Evolutionary conservation across 345 rosid genomes (phyloP).

Genomic region (Populus simonii): DNA sequence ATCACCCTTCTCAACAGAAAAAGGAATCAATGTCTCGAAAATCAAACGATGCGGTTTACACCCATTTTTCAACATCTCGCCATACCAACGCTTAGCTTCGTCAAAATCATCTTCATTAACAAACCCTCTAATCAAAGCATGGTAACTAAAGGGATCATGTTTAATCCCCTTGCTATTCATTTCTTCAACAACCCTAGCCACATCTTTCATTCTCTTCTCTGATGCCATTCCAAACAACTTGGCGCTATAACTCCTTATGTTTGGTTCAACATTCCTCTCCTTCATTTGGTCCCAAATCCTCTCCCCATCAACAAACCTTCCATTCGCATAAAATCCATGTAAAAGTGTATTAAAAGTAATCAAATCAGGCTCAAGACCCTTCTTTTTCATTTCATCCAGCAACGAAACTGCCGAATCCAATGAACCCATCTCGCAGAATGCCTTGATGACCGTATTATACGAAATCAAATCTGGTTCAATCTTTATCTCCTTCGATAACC

Average conservation of each 20-base stretch:
- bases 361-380: slow-evolving; percentile 48
- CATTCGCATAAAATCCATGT: slow-evolving; percentile 39
- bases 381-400: slow-evolving; percentile 56
- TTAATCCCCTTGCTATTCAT: slow-evolving; percentile 44
- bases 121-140: slow-evolving; percentile 56
- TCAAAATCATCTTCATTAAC: slow-evolving; percentile 40
- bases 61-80: slow-evolving; percentile 31
- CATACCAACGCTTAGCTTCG: slow-evolving; percentile 51
- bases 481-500: slow-evolving; percentile 45
- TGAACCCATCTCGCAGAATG: slow-evolving; percentile 50
- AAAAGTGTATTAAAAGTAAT: slow-evolving; percentile 55
- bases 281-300: slow-evolving; percentile 31
- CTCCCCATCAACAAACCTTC: slow-evolving; percentile 48
- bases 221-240: slow-evolving; percentile 49
- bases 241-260: slow-evolving; percentile 55
- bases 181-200: slow-evolving; percentile 36
- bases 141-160: slow-evolving; percentile 50
- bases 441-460: slow-evolving; percentile 57
- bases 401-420: slow-evolving; percentile 41
- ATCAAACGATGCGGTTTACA: slow-evolving; percentile 34
- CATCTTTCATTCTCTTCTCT: slow-evolving; percentile 41
- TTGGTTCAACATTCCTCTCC: slow-evolving; percentile 40
- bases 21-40: slow-evolving; percentile 41
- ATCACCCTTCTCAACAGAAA: slow-evolving; percentile 53
- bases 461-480: slow-evolving; percentile 50